Base-by-base conservation (phyloP, 2,329 filamentous ascomycete genomes). In the Fusarium foetens region DNA sequence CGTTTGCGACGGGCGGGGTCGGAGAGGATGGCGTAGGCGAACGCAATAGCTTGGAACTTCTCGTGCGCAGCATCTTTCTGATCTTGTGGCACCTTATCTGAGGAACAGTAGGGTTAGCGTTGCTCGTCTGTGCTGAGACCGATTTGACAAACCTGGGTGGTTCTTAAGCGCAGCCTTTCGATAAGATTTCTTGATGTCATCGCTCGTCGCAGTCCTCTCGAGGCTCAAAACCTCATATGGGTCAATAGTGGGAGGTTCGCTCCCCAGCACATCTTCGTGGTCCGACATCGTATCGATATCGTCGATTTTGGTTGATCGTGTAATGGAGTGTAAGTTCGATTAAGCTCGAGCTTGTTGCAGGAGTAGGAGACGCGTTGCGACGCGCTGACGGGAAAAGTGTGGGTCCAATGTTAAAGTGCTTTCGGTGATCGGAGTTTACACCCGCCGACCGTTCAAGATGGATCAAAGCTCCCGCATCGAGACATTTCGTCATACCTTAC, bases 1-100 rank as follows among this genome's bases (percentile, higher is more conserved):
- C 94, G 93, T 75, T 91, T 90, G 74, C 96, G 93, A 58, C 96
- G 90, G 25, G 87, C 86, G 27, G 92, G 87, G 75, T 98, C 94
- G 36, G 94, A 97, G 39, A 99, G 92, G 54, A 99, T 89, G 38
- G 94, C 95, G 79, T 98, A 97, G 58, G 96, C 95, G 78, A 98
- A 95, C 29, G 95, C 95, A 75, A 99, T 91, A 75, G 92, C 87
- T 82, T 99, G 96, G 81, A 99, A 99, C 59, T 89, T 92, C 68
- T 87, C 86, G 76, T 97, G 92, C 4, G 96, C 95, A 45, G 87
- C 84, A 31, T 91, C 87, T 78, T 94, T 94, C 58, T 91, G 84
- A 27, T 90, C 86, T 2, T 88, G 85, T 21, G 89, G 74, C 8
- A 91, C 93, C 84, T 97, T 97, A 87, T 97, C 94, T 92, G 65